Evolutionary conservation across 305 asterid species (phyloP), one percentile per base, ranked within the genome.

Genomic region (Plantago coronopus): DNA sequence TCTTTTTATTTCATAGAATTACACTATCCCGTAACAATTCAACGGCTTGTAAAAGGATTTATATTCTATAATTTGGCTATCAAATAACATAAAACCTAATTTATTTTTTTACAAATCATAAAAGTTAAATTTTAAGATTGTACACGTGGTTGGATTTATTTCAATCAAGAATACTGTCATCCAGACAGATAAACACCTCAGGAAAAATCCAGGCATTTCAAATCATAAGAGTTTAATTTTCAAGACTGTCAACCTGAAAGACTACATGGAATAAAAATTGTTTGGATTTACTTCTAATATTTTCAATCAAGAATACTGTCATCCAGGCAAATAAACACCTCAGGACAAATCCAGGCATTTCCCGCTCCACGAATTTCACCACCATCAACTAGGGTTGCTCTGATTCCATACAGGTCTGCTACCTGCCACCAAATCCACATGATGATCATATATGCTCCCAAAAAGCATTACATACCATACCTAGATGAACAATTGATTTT

Each of bases 341-440:
- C 99, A 59, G 99, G 99, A 66, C 97, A 94, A 64, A 94, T 94
- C 99, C 99, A 94, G 17, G 97, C 95, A 80, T 94, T 94, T 56
- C 99, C 99, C 9, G 99, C 99, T 68, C 99, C 99, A 20, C 99
- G 97, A 75, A 94, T 90, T 78, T 94, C 99, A 71, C 99, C 99
- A 54, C 99, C 99, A 82, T 94, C 99, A 72, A 90, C 89, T 66
- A 89, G 96, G 71, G 91, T 87, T 57, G 95, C 97, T 76, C 97
- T 83, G 79, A 94, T 93, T 66, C 99, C 99, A 72, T 93, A 93
- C 79, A 93, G 81, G 76, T 93, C 99, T 63, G 99, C 97, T 65
- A 93, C 99, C 99, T 93, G 78, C 54, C 78, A 64, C 22, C 76
- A 74, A 57, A 70, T 10, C 44, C 65, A 66, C 23, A 66, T 57